Percentiles rank a stretch among this genome's conserved stretches.
Evolutionary conservation across 2,329 filamentous ascomycete genomes (phyloP).

Genomic region (Colletotrichum sp.): DNA sequence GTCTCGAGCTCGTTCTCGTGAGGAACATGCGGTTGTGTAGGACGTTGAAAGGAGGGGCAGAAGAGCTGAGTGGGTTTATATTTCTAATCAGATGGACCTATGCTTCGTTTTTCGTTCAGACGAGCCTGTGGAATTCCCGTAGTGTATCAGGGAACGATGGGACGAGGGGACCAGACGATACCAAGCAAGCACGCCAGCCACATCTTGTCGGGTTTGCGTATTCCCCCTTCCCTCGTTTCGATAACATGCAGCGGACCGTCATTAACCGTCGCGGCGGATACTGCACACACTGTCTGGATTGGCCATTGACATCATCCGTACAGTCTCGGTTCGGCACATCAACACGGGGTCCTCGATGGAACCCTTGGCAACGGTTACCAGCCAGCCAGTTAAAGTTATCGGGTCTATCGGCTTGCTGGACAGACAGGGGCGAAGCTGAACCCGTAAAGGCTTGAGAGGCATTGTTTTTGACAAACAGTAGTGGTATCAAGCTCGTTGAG

Average conservation of each 20-base stretch:
- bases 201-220: background rate
- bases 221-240: background rate
- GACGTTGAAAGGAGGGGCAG: background rate
- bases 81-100: slow-evolving; percentile 1
- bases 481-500: background rate
- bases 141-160: background rate
- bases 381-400: background rate
- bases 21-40: background rate
- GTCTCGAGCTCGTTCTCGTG: background rate
- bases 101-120: background rate
- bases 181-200: background rate
- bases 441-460: background rate
- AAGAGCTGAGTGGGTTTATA: background rate
- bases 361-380: background rate
- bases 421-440: background rate
- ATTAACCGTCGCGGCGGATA: background rate
- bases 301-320: slow-evolving; percentile 3
- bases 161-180: background rate
- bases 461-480: background rate
- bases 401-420: background rate
- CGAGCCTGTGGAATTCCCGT: background rate
- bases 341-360: background rate
- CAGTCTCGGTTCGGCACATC: background rate
- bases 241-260: background rate
- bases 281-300: background rate